Percentiles rank a stretch among this genome's conserved stretches.
These are phyloP conservation scores for Crotalaria pallida DNA, from an alignment of 306 rosid genomes.

Conservation along the genomic window DNA sequence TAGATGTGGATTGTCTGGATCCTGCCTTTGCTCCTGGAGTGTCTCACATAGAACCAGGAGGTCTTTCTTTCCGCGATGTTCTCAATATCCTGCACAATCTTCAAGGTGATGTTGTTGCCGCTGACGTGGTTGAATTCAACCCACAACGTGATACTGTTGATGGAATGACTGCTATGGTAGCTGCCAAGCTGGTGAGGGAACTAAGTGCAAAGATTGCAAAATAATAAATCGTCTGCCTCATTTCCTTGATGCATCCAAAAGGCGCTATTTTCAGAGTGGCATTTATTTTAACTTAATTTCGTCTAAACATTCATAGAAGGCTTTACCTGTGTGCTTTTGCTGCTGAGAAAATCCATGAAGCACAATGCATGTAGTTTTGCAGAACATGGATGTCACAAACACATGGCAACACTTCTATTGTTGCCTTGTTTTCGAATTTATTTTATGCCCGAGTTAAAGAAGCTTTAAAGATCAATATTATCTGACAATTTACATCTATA, in stretches of 20 bases:
- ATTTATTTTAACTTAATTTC: background rate
- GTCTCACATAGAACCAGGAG: slow-evolving; percentile 96
- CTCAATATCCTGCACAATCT: slow-evolving; percentile 92
- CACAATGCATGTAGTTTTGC: background rate
- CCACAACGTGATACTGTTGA: slow-evolving; percentile 95
- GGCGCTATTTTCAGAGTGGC: background rate
- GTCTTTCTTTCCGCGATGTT: slow-evolving; percentile 84
- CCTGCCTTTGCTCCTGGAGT: slow-evolving; percentile 99
- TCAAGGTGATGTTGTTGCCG: slow-evolving; percentile 77
- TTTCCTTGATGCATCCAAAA: background rate
- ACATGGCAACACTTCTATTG: background rate
- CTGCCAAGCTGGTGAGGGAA: slow-evolving; percentile 93
- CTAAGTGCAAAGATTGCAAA: slow-evolving; percentile 79
- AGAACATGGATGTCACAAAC: background rate
- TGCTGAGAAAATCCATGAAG: background rate
- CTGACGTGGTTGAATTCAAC: slow-evolving; percentile 85
- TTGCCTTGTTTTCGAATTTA: background rate
- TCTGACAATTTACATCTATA: too few relatives aligned
- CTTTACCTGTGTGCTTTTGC: background rate
- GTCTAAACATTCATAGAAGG: background rate
- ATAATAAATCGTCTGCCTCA: slow-evolving; percentile 23
- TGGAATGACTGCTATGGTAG: slow-evolving; percentile 99
- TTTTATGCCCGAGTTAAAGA: background rate
- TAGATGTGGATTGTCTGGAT: slow-evolving; percentile 87
- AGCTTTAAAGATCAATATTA: background rate